A percentile compares a stretch with the other conserved stretches of the same genome.
These are phyloP conservation scores for Ophiorrhiza pumila DNA, from an alignment of 257 asterid species.

Conservation along the genomic window DNA sequence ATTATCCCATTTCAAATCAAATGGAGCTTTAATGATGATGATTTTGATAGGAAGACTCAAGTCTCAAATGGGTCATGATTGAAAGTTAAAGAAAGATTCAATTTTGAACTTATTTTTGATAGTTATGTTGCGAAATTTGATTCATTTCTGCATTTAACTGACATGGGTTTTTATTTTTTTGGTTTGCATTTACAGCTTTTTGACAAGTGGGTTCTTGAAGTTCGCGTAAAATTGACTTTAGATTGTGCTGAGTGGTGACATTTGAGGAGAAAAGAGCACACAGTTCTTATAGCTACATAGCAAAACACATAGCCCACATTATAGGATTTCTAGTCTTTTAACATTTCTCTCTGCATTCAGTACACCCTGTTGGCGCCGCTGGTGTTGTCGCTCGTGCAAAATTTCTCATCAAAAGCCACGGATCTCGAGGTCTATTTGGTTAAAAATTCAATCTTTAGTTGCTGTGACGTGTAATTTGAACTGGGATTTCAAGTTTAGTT, in stretches of 20 bases:
- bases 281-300: slow-evolving; percentile 16
- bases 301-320: slow-evolving; percentile 14
- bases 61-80: slow-evolving; percentile 4
- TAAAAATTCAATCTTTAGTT: not conserved
- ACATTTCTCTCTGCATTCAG: slow-evolving; percentile 26
- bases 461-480: not conserved
- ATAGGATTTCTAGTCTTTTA: slow-evolving; percentile 20
- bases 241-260: slow-evolving; percentile 13
- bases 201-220: slow-evolving; percentile 33
- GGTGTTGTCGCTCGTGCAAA: slow-evolving; percentile 47
- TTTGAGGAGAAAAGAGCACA: slow-evolving; percentile 7
- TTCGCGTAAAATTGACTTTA: slow-evolving; percentile 30
- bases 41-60: not conserved
- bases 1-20: not conserved
- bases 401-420: slow-evolving; percentile 31
- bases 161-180: slow-evolving; percentile 5
- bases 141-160: slow-evolving; percentile 10
- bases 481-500: not conserved
- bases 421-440: slow-evolving; percentile 41
- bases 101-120: not conserved
- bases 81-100: not conserved
- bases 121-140: not conserved
- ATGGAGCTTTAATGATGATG: not conserved
- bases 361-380: slow-evolving; percentile 52
- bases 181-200: slow-evolving; percentile 14